A percentile compares a stretch with the other conserved stretches of the same genome.
Evolutionary conservation across 2,329 filamentous ascomycete species (phyloP).

Genomic region (Hypoxylon rubiginosum): DNA sequence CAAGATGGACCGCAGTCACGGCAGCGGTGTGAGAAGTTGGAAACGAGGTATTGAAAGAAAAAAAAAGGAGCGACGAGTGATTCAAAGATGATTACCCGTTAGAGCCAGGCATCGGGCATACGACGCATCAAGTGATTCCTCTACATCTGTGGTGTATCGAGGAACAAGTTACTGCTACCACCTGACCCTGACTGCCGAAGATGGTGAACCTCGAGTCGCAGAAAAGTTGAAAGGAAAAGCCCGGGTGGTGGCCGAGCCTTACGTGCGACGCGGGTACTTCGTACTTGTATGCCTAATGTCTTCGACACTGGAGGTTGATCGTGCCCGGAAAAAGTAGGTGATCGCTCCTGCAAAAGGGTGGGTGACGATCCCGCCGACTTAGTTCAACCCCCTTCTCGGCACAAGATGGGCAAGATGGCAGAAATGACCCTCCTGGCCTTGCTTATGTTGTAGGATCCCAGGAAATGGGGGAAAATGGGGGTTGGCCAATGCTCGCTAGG

Average conservation of each 20-base stretch:
- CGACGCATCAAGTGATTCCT: constrained; percentile 19
- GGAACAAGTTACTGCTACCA: constrained; percentile 24
- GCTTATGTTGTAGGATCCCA: constrained; percentile 27
- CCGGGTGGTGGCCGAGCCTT: constrained; percentile 39
- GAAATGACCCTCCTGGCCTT: constrained; percentile 8
- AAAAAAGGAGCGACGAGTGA: constrained; percentile 43
- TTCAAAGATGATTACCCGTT: constrained; percentile 43
- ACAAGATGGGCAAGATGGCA: constrained; percentile 21
- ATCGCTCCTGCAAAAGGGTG: constrained; percentile 36
- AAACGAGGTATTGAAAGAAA: constrained; percentile 36
- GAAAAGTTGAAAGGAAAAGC: constrained; percentile 37
- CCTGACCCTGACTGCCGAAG: constrained; percentile 41
- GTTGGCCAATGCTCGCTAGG: constrained; percentile 19
- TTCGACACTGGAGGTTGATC: constrained; percentile 44
- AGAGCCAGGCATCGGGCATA: constrained; percentile 40
- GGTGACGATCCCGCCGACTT: constrained; percentile 42
- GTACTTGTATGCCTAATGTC: constrained; percentile 44
- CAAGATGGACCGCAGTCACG: constrained; percentile 29
- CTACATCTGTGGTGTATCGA: constrained; percentile 39
- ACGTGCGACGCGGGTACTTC: constrained; percentile 40
- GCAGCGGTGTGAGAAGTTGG: constrained; percentile 29
- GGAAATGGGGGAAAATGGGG: constrained; percentile 36
- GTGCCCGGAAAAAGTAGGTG: constrained; percentile 49
- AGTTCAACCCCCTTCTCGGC: constrained; percentile 39
- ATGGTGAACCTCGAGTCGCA: constrained; percentile 40